Percentiles rank a stretch among this genome's conserved stretches.
Evolutionary conservation across 2,329 filamentous ascomycete species (phyloP).

Genomic region (Trichoderma sp.): DNA sequence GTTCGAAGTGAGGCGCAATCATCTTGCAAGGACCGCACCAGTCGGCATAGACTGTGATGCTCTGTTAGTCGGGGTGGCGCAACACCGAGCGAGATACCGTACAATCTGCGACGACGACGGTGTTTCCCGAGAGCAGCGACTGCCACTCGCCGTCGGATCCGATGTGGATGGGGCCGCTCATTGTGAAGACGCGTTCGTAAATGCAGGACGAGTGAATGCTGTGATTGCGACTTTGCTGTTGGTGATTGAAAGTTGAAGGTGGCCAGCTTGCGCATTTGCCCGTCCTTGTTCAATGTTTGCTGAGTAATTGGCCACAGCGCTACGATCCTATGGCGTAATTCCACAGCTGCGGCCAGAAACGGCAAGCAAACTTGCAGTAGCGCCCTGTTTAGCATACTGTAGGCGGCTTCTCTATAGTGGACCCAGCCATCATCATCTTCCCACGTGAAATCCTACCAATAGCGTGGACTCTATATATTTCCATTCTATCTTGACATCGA

Average conservation of each 20-base stretch:
- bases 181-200: slow-evolving; percentile 26
- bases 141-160: slow-evolving; percentile 68
- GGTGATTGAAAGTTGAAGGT: not conserved
- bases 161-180: slow-evolving; percentile 54
- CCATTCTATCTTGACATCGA: too few species aligned
- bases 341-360: too few species aligned
- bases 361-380: too few species aligned
- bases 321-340: not conserved
- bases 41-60: slow-evolving; percentile 76
- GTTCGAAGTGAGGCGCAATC: slow-evolving; percentile 85
- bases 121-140: slow-evolving; percentile 66
- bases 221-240: not conserved
- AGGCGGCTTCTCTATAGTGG: too few species aligned
- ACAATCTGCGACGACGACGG: slow-evolving; percentile 89
- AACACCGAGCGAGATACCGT: slow-evolving; percentile 34
- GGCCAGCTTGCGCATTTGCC: slow-evolving; percentile 8
- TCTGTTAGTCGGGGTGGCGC: slow-evolving; percentile 27
- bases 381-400: too few species aligned
- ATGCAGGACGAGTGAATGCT: not conserved
- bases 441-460: too few species aligned
- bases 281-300: not conserved
- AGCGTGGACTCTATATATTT: too few species aligned
- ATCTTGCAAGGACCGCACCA: slow-evolving; percentile 94
- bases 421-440: too few species aligned
- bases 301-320: not conserved